Base-by-base conservation (phyloP, 2,329 filamentous ascomycete genomes). In the Plectosphaerella cucumerina region DNA sequence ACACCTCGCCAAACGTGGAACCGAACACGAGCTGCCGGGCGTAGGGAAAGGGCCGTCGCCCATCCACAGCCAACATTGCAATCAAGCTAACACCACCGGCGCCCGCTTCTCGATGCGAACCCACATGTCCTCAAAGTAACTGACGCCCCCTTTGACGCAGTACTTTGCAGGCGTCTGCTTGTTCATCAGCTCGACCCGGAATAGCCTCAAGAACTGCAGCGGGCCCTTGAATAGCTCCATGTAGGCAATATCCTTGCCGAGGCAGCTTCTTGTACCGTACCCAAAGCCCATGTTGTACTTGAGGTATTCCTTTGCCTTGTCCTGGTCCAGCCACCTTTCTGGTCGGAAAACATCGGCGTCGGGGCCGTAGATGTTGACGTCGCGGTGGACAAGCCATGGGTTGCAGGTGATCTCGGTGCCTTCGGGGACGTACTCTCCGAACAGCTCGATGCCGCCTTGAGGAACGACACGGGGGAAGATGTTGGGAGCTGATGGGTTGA, bases 191-290 rank as follows among this genome's bases (percentile, higher is more conserved):
- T 60, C 56, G 2, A 65, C 63, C 34, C 59, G 63, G 51, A 72
- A 75, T 0, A 58, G 66, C 6, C 70, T 62, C 45, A 75, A 69
- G 55, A 76, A 74, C 57, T 72, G 63, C 47, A 70, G 49, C 3
- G 70, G 64, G 3, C 58, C 68, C 65, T 81, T 79, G 59, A 70
- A 77, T 48, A 80, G 56, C 62, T 80, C 77, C 73, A 80, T 76
- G 58, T 73, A 67, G 1, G 75, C 77, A 52, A 81, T 74, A 42
- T 76, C 69, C 52, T 69, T 71, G 0, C 77, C 77, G 42, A 80
- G 56, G 50, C 76, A 80, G 12, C 71, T 64, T 11, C 74, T 62
- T 1, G 73, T 59, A 0, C 77, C 78, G 60, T 76, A 76, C 0
- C 76, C 77, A 51, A 80, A 81, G 0, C 64, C 65, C 60, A 81